phyloP scores from a whole-genome alignment of 177 flowering plant genomes.

The Vitis hybrid region DNA sequence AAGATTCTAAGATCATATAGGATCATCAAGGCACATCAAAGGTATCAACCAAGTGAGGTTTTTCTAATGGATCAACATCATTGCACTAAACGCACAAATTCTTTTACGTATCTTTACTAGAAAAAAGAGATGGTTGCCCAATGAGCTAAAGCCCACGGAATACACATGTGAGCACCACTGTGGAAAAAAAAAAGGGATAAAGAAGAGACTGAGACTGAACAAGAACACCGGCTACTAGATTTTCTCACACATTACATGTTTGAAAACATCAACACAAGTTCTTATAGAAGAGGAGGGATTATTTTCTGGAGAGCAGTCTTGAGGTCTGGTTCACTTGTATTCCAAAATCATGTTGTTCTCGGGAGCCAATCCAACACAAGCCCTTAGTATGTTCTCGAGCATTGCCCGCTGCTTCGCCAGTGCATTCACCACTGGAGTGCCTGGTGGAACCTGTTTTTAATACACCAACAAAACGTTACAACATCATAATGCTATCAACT shows the following conservation, averaged over 20 bases:
- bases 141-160: background rate
- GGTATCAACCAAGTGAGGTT: no score
- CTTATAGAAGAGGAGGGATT: background rate
- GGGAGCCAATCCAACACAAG: slow-evolving; percentile 95
- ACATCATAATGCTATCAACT: background rate
- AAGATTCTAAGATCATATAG: no score
- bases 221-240: background rate
- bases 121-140: slow-evolving; percentile 1
- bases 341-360: slow-evolving; percentile 99
- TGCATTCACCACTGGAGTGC: slow-evolving; percentile 98
- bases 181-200: background rate
- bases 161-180: background rate
- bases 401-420: slow-evolving; percentile 96
- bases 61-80: no score
- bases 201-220: background rate
- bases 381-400: slow-evolving; percentile 99
- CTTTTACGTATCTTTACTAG: background rate
- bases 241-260: background rate
- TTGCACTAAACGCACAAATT: background rate
- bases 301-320: no score
- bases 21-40: no score
- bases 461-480: background rate
- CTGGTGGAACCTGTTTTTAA: slow-evolving; percentile 82
- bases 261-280: background rate
- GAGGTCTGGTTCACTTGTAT: slow-evolving; percentile 62